Base-by-base conservation (phyloP, 1,139 yeast species). In the Zygoascus hellenicus region DNA sequence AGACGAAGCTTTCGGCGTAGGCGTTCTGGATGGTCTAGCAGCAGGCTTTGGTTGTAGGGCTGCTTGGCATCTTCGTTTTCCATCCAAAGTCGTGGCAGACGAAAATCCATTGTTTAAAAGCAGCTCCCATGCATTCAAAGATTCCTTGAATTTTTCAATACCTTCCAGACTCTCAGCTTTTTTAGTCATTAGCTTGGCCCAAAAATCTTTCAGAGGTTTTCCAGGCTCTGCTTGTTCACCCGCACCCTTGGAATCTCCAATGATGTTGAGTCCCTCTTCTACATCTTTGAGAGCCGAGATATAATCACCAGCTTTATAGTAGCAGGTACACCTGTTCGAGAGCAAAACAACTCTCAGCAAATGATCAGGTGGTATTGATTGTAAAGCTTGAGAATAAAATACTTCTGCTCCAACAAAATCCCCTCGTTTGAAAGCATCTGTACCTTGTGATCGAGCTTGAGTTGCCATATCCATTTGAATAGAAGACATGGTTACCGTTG, bases 111-210 rank as follows among this genome's bases (percentile, higher is more conserved):
- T 77, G 49, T 78, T 75, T 32, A 92, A 74, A 47, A 90, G 70
- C 39, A 69, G 64, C 52, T 74, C 75, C 71, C 89, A 90, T 7
- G 76, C 65, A 0, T 67, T 70, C 35, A 86, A 70, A 0, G 97
- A 83, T 5, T 76, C 80, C 45, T 71, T 64, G 63, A 75, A 86
- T 53, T 75, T 75, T 59, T 94, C 98, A 52, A 81, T 62, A 65
- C 80, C 78, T 64, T 94, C 98, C 42, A 81, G 71, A 1, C 90
- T 82, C 59, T 92, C 97, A 0, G 97, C 97, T 56, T 80, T 77
- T 52, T 85, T 78, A 3, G 76, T 66, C 42, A 80, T 63, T 33
- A 90, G 70, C 63, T 89, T 90, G 22, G 76, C 68, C 82, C 89
- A 87, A 67, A 94, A 80, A 22, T 79, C 80, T 58, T 77, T 80